These are phyloP conservation scores for Lepidium africanum DNA, from an alignment of 345 rosid species.

Conservation along the genomic window DNA sequence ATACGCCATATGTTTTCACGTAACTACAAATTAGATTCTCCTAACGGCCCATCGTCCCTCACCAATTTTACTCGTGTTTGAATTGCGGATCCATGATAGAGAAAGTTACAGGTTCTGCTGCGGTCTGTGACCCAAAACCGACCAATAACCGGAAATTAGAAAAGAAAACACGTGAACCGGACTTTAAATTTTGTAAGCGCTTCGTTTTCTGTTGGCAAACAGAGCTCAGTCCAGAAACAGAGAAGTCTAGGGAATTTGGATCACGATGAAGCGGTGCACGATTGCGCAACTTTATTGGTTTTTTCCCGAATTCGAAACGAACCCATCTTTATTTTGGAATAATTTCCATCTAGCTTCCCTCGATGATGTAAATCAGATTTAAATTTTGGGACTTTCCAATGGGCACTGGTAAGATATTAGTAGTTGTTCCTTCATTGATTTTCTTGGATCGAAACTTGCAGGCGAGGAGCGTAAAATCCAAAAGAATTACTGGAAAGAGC, in stretches of 20 bases:
- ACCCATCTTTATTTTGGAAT: neutral
- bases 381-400: neutral
- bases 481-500: conserved; percentile 79
- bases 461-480: conserved; percentile 58
- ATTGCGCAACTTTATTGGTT: neutral
- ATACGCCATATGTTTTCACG: neutral
- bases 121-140: neutral
- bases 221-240: neutral
- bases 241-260: neutral
- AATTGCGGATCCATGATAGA: neutral
- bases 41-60: conserved; percentile 1
- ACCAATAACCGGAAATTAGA: neutral
- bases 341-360: neutral
- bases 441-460: conserved; percentile 3
- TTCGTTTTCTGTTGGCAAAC: neutral
- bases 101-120: neutral
- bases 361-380: neutral
- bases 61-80: neutral
- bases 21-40: conserved; percentile 16
- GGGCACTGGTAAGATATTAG: neutral
- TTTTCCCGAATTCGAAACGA: neutral
- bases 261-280: neutral
- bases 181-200: neutral
- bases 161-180: neutral
- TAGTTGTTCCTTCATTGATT: neutral